Base-by-base conservation (phyloP, 129 eudicot genomes). In the Ambrosia trifida region DNA sequence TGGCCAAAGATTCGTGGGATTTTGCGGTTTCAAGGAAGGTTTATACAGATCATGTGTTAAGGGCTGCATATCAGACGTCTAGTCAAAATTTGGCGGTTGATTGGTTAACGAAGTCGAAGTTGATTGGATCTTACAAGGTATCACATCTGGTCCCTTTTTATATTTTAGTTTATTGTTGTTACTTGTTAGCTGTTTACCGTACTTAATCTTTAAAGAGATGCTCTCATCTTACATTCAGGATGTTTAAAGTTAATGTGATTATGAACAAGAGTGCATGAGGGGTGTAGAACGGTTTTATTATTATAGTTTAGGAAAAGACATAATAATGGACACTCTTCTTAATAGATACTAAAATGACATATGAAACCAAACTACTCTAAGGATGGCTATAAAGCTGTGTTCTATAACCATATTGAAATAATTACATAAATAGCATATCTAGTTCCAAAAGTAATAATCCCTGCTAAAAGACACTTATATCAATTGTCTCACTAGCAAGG, bases 121-220 rank as follows among this genome's bases (percentile, higher is more conserved):
- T 67, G 18, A 78, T 70, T 45, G 98, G 98, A 40, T 73, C 89
- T 33, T 85, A 87, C 69, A 92, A 92, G 98, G 98, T 92, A 85
- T 69, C 12, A 35, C 51, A 20, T 66, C 32, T 64, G 35, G 66
- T 61, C 19, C 72, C 5, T 18, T 56, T 57, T 30, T 11, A 24
- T 20, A 20, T n/a, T n/a, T 30, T 12, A 5, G 13, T 58, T 30
- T 8, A 31, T 66, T 16, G 18, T 11, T 40, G 60, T 30, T 54
- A 59, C 31, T 58, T 10, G 0, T 45, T 14, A n/a, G n/a, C 44
- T 31, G 19, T 72, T 11, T 31, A 32, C 9, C 28, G 0, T n/a
- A n/a, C n/a, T n/a, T n/a, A n/a, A 10, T 31, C 58, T 58, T 16
- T 24, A 14, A 7, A 50, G 40, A 53, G 28, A 18, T 38, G 38